Percentiles rank a stretch among this genome's conserved stretches.
Evolutionary conservation across 345 rosid genomes (phyloP).

Genomic region (Eucalyptus tenuipes): DNA sequence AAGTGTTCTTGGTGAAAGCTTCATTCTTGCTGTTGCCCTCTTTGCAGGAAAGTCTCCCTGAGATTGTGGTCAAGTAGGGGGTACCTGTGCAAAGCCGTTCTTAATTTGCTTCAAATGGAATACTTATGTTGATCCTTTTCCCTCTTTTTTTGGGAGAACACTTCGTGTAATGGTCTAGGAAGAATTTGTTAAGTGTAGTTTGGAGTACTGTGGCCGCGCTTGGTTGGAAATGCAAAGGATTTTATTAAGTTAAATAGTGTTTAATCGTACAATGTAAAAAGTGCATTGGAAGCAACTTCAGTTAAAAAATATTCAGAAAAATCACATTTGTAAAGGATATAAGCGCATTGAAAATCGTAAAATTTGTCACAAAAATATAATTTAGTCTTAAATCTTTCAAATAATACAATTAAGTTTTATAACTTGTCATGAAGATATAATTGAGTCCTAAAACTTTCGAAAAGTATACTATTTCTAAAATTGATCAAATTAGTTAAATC

Average conservation of each 20-base stretch:
- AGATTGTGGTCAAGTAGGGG: neutral
- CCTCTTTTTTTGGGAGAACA: neutral
- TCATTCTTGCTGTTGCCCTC: neutral
- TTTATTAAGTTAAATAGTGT: neutral
- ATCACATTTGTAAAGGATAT: neutral
- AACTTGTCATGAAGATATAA: fast-evolving
- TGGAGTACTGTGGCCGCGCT: neutral
- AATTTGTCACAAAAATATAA: no score
- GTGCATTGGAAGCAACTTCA: neutral
- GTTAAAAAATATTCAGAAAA: neutral
- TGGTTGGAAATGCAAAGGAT: neutral
- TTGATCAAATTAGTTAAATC: fast-evolving
- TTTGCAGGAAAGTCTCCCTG: neutral
- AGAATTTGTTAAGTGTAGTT: neutral
- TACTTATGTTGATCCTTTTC: neutral
- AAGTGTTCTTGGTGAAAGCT: neutral
- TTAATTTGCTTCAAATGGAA: neutral
- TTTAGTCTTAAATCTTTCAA: no score
- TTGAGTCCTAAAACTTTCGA: fast-evolving
- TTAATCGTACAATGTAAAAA: neutral
- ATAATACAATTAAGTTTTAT: fast-evolving
- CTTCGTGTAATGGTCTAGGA: neutral
- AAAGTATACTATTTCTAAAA: fast-evolving
- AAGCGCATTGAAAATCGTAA: fast-evolving
- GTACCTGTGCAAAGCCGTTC: neutral